phyloP scores from a whole-genome alignment of 2,329 filamentous ascomycete genomes.

The Tympanopsis confertula region DNA sequence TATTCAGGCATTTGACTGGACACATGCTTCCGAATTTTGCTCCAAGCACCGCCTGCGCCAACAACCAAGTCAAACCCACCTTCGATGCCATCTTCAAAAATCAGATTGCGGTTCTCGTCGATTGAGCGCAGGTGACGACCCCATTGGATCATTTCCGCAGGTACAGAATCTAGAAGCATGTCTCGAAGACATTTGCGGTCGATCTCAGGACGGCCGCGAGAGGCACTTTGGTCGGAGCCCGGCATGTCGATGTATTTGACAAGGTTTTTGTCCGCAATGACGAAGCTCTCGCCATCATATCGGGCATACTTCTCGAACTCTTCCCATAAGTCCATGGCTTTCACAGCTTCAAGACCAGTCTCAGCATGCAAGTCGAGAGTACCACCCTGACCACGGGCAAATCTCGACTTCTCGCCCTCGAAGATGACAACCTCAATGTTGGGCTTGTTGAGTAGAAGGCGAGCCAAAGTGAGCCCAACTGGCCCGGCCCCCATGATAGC shows the following conservation, averaged over 20 bases:
- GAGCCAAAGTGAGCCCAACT: conserved; percentile 31
- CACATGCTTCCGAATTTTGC: conserved; percentile 20
- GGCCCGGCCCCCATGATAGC: conserved; percentile 34
- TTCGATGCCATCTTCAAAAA: conserved; percentile 8
- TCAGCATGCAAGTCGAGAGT: conserved; percentile 35
- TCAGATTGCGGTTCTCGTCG: conserved; percentile 1
- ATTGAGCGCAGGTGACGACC: conserved; percentile 18
- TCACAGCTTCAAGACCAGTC: conserved; percentile 30
- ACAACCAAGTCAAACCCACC: conserved; percentile 23
- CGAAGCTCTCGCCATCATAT: conserved; percentile 26
- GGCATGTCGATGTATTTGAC: too few relatives aligned
- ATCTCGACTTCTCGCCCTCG: conserved; percentile 16
- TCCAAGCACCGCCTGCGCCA: conserved; percentile 28
- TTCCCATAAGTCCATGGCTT: conserved; percentile 28
- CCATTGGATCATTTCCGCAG: conserved; percentile 23
- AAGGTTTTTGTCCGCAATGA: conserved; percentile 18
- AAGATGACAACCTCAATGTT: conserved; percentile 20
- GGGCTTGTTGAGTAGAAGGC: conserved; percentile 26
- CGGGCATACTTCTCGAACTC: conserved; percentile 27
- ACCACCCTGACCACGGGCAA: conserved; percentile 19
- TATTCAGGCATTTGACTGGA: conserved; percentile 22
- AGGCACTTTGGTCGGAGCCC: conserved; percentile 11
- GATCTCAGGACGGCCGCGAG: conserved; percentile 23
- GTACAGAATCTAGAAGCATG: conserved; percentile 18
- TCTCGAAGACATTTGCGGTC: conserved; percentile 19